A percentile compares a stretch with the other conserved stretches of the same genome.
phyloP scores from a whole-genome alignment of 108 stramenopile genomes.

The Thalassiosira profunda region DNA sequence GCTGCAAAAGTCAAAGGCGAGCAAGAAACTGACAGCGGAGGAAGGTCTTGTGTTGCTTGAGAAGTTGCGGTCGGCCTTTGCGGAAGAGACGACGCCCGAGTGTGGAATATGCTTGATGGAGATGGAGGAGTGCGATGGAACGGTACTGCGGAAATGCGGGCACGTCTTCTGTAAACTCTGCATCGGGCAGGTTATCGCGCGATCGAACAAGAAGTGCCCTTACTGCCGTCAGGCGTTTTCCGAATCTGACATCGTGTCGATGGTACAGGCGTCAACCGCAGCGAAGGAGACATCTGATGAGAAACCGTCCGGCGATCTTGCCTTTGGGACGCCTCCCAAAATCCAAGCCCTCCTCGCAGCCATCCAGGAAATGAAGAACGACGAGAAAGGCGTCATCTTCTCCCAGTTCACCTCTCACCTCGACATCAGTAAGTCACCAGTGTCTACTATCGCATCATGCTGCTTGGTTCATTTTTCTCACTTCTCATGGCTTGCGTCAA shows the following conservation, averaged over 20 bases:
- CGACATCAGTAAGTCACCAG: too few relatives aligned
- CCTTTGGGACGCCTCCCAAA: conserved; percentile 45
- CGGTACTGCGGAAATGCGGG: conserved; percentile 49
- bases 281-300: not conserved
- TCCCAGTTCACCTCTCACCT: conserved; percentile 69
- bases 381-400: conserved; percentile 69
- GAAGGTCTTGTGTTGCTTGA: conserved; percentile 62
- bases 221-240: conserved; percentile 51
- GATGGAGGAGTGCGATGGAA: conserved; percentile 44
- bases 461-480: too few relatives aligned
- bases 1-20: conserved; percentile 20
- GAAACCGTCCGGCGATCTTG: not conserved
- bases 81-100: conserved; percentile 44
- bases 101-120: conserved; percentile 72
- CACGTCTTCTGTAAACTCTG: conserved; percentile 73
- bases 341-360: conserved; percentile 44
- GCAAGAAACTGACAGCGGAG: conserved; percentile 52
- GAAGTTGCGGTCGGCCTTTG: conserved; percentile 57
- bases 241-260: conserved; percentile 36
- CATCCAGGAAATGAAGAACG: conserved; percentile 45
- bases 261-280: conserved; percentile 20
- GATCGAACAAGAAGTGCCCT: conserved; percentile 36
- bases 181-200: conserved; percentile 38
- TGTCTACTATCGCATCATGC: too few relatives aligned
- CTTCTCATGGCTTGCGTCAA: too few relatives aligned